Conservation (phyloP, 2,329 filamentous ascomycete genomes). For the Neonectria coccinea region DNA sequence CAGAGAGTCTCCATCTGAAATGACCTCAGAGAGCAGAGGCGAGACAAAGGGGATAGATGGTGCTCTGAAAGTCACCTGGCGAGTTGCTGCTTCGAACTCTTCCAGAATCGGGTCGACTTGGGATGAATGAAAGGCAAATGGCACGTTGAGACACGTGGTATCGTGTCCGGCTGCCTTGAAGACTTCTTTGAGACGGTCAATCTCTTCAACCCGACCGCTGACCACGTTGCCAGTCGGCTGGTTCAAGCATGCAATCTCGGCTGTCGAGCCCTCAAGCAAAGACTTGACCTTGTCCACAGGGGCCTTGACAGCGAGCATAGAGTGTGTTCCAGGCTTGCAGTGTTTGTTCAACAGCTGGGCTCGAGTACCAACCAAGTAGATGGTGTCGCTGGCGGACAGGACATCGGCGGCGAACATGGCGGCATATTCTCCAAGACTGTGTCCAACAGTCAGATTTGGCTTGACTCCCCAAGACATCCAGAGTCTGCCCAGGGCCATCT, state of each 20-base stretch:
- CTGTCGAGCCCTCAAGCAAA: slow-evolving; percentile 50
- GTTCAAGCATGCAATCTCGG: slow-evolving; percentile 78
- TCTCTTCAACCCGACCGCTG: slow-evolving; percentile 57
- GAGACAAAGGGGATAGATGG: slow-evolving; percentile 72
- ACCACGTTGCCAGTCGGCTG: slow-evolving; percentile 80
- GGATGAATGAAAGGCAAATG: slow-evolving; percentile 66
- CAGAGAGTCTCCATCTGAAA: slow-evolving; percentile 61
- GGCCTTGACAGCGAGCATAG: slow-evolving; percentile 45
- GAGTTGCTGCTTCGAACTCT: slow-evolving; percentile 64
- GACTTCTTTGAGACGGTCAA: slow-evolving; percentile 57
- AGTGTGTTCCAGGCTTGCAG: slow-evolving; percentile 57
- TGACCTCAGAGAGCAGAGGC: slow-evolving; percentile 68
- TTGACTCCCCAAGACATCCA: slow-evolving; percentile 50
- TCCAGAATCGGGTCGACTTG: slow-evolving; percentile 68
- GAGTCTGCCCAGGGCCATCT: slow-evolving; percentile 56
- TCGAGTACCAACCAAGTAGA: slow-evolving; percentile 70
- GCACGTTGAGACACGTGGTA: slow-evolving; percentile 60
- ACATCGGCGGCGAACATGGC: slow-evolving; percentile 71
- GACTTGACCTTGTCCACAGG: slow-evolving; percentile 9
- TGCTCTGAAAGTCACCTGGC: slow-evolving; percentile 52
- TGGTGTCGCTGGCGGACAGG: slow-evolving; percentile 68
- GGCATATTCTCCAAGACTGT: slow-evolving; percentile 72
- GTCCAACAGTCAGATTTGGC: slow-evolving; percentile 57
- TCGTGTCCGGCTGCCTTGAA: slow-evolving; percentile 53
- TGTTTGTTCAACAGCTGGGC: slow-evolving; percentile 65